Evolutionary conservation across 208 protist species (phyloP).

Genomic region (Leishmania tropica): DNA sequence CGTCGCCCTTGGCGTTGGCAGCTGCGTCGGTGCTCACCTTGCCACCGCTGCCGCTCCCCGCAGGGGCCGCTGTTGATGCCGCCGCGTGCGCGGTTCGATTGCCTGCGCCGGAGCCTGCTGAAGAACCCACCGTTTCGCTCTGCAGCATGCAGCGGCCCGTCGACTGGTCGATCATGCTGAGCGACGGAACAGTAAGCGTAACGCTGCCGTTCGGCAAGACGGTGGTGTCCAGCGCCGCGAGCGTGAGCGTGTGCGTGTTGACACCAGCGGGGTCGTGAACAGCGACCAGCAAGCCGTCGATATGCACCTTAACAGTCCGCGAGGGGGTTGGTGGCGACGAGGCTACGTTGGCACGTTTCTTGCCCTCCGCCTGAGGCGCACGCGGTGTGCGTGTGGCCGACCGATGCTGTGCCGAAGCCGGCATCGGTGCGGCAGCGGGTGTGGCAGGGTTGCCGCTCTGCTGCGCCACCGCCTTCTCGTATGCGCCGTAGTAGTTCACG

Average conservation of each 20-base stretch:
- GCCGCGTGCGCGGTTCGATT: not conserved
- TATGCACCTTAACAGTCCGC: constrained; percentile 53
- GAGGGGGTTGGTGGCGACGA: not conserved
- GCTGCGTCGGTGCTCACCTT: not conserved
- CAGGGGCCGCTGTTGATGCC: not conserved
- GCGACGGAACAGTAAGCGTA: constrained; percentile 36
- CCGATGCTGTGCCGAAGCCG: not conserved
- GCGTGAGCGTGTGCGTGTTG: constrained; percentile 64
- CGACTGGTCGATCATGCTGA: constrained; percentile 65
- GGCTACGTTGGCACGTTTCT: not conserved
- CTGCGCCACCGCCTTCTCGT: constrained; percentile 14
- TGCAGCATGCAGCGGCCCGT: constrained; percentile 58
- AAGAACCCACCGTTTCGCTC: constrained; percentile 18
- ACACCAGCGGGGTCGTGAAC: constrained; percentile 64
- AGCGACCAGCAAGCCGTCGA: constrained; percentile 50
- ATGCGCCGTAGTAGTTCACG: constrained; percentile 51
- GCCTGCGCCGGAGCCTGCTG: not conserved
- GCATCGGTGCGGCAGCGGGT: not conserved
- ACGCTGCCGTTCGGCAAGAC: constrained; percentile 45
- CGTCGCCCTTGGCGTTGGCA: not conserved
- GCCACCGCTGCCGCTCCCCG: not conserved
- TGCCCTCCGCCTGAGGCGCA: not conserved
- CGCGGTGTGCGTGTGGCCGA: not conserved
- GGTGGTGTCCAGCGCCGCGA: constrained; percentile 41
- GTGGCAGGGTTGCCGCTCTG: not conserved